Evolutionary conservation across 2,329 filamentous ascomycete genomes (phyloP), one percentile per base, ranked within the genome.

Genomic region (Pyrenochaeta sp.): DNA sequence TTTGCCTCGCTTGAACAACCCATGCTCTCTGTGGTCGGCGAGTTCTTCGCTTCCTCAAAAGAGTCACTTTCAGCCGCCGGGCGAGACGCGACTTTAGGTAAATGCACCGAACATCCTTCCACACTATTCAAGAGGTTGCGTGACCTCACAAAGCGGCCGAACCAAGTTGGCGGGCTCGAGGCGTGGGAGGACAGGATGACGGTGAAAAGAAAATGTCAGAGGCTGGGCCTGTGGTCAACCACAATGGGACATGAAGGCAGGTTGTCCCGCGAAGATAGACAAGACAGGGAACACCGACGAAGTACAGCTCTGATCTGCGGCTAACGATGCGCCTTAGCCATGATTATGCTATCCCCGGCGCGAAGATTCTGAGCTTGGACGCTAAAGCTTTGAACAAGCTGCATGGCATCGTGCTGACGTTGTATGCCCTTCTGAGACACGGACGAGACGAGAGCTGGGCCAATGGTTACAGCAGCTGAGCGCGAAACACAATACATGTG

Each of bases 391-490:
- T 47, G 54, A 47, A 39, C 58, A 57, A 52, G 56, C 56, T 59
- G 64, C 63, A 68, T 66, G 64, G 67, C 64, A 66, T 62, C 45
- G 52, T 47, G 67, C 70, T 71, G 65, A 71, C 64, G 69, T 64
- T 62, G 67, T 65, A 59, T 58, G 54, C 34, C 51, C 27, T 46
- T 59, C 66, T 73, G 71, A 74, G 72, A 76, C 72, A 68, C 54
- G 59, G 59, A 58, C 71, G 69, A 75, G 71, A 75, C 73, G 61
- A 48, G 48, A 54, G 57, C 51, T 65, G 54, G 52, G 66, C 72
- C 69, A 74, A 74, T 72, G 27, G 59, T 56, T 19, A 54, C 24
- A 19, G 44, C n/a, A 53, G 49, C 49, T 54, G 56, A 53, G 61
- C 54, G 61, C 52, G 58, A 62, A 63, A 58, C 56, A 64, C 51